Base-by-base conservation (phyloP, 2,329 filamentous ascomycete species). In the Chaetomium olivaceum region DNA sequence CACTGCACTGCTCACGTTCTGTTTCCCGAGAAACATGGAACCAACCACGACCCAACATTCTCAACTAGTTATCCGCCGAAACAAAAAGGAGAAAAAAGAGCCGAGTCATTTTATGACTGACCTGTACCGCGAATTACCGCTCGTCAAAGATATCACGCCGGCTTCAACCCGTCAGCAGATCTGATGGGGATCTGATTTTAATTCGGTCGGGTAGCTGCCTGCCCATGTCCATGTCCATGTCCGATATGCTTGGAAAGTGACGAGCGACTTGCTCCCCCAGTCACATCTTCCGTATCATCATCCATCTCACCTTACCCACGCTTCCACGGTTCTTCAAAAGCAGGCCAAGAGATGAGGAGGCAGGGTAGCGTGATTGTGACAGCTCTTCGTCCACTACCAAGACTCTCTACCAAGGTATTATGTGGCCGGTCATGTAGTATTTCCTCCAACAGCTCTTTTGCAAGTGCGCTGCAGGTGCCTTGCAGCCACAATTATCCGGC, bases 401-500 rank as follows among this genome's bases (percentile, higher is more conserved):
- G n/a, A n/a, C n/a, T n/a, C n/a, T 3, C 27, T 29, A 29, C 27
- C 27, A 3, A 29, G 27, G 27, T 29, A 29, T 29, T 29, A 29
- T 29, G 27, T 29, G 27, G 6, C 27, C 9, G n/a, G 7, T 3
- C 11, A 36, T 12, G 33, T 36, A 36, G 33, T 12, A 36, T 36
- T 36, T 36, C 52, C 27, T 36, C 12, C 29, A 29, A 19, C 14
- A 54, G 5, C 52, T 29, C 29, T 21, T 25, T 31, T 19, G 16
- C 54, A 21, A 25, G 48, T 19, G 23, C 23, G 46, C 46, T 60
- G 58, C 58, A 60, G 19, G 58, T 57, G 43, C 27, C 58, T 60
- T 62, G 60, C 60, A 62, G 61, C 55, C 57, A 57, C 55, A 63
- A 66, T 68, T 68, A 66, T 68, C 66, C 66, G 66, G 66, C 58